phyloP scores from a whole-genome alignment of 176 grass and related monocot genomes.

The Oryza punctata region DNA sequence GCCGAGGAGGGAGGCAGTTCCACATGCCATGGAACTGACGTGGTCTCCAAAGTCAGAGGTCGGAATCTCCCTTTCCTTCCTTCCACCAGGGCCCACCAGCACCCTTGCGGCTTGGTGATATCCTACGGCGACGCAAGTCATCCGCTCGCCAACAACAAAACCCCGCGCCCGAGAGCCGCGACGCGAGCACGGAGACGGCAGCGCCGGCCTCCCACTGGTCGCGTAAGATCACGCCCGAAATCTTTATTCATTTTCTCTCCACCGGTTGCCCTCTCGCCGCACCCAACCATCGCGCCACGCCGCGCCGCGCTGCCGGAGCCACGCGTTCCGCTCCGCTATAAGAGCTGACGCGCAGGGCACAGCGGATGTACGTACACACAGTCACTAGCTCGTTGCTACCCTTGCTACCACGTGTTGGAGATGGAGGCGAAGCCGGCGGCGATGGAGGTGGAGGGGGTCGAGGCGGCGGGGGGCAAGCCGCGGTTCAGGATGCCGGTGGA shows the following conservation, averaged over 20 bases:
- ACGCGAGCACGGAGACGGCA: slow-evolving; percentile 7
- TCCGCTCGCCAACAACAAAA: slow-evolving; percentile 2
- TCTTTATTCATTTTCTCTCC: slow-evolving; percentile 20
- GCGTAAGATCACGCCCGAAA: slow-evolving; percentile 9
- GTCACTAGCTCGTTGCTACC: not conserved
- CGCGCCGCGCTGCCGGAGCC: not conserved
- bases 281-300: slow-evolving; percentile 24
- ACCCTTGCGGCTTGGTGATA: not conserved
- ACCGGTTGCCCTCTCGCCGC: slow-evolving; percentile 34
- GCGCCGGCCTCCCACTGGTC: slow-evolving; percentile 41
- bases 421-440: slow-evolving; percentile 12
- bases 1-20: not conserved
- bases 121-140: slow-evolving; percentile 2
- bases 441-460: slow-evolving; percentile 38
- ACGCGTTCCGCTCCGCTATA: slow-evolving; percentile 11
- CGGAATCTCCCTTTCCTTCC: not conserved
- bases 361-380: not conserved
- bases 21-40: slow-evolving; percentile 18
- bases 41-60: slow-evolving; percentile 46
- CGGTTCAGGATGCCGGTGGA: slow-evolving; percentile 81
- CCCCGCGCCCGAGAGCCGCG: not conserved
- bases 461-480: slow-evolving; percentile 25
- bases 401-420: not conserved
- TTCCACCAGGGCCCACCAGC: not conserved
- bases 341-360: not conserved